phyloP scores from a whole-genome alignment of 2,329 filamentous ascomycete species.

The Decorospora gaudefroyi region DNA sequence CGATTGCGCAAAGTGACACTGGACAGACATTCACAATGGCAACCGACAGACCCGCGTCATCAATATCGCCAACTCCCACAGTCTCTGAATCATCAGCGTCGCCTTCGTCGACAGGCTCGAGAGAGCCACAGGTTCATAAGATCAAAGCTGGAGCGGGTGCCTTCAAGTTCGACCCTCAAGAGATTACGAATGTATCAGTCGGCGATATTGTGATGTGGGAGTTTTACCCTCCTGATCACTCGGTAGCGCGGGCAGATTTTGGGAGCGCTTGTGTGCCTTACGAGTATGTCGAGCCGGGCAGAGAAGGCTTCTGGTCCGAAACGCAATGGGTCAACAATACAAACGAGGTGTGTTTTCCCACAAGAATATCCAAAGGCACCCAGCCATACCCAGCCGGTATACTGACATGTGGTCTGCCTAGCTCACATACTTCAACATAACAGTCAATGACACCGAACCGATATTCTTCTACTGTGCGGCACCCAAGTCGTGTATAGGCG shows the following conservation, averaged over 20 bases:
- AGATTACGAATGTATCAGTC: slow-evolving; percentile 41
- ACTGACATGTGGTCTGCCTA: slow-evolving; percentile 15
- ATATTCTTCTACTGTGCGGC: slow-evolving; percentile 57
- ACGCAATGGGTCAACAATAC: slow-evolving; percentile 31
- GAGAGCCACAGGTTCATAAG: slow-evolving; percentile 33
- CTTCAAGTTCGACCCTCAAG: slow-evolving; percentile 46
- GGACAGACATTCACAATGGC: neutral
- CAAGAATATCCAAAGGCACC: neutral
- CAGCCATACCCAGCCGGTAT: neutral
- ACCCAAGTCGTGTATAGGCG: slow-evolving; percentile 64
- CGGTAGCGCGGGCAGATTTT: slow-evolving; percentile 50
- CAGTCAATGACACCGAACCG: slow-evolving; percentile 43
- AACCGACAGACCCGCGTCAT: slow-evolving; percentile 1
- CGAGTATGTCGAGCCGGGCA: slow-evolving; percentile 36
- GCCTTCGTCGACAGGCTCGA: slow-evolving; percentile 25
- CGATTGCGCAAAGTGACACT: no score
- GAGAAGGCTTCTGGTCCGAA: slow-evolving; percentile 41
- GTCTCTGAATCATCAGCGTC: slow-evolving; percentile 16
- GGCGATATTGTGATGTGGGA: slow-evolving; percentile 48
- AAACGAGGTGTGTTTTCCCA: slow-evolving; percentile 32
- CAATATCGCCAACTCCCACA: slow-evolving; percentile 10
- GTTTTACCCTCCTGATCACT: slow-evolving; percentile 52
- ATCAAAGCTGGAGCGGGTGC: slow-evolving; percentile 46
- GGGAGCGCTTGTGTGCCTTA: slow-evolving; percentile 49
- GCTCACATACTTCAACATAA: slow-evolving; percentile 40